These are phyloP conservation scores for Tripidium arundinaceum DNA, from an alignment of 202 grass and related monocot species.

Conservation along the genomic window DNA sequence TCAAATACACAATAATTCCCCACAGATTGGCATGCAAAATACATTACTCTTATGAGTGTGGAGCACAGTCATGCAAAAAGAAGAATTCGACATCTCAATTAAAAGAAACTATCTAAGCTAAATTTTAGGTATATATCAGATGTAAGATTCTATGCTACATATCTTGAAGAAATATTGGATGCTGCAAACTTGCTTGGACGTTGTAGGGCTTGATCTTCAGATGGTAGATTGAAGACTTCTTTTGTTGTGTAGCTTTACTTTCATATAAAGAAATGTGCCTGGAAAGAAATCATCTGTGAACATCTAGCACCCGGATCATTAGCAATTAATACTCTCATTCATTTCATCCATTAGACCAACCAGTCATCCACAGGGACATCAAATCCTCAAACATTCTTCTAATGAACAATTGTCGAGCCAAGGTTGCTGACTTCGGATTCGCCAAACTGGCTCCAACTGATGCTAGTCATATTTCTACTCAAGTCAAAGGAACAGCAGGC, in stretches of 20 bases:
- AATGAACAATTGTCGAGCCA: constrained; percentile 60
- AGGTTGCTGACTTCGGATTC: constrained; percentile 95
- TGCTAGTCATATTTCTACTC: constrained; percentile 63
- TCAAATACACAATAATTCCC: no score
- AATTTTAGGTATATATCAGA: no score
- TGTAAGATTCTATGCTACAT: no score
- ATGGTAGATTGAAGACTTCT: neutral
- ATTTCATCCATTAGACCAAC: constrained; percentile 51
- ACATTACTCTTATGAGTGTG: no score
- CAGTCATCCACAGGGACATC: constrained; percentile 91
- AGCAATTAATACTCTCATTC: neutral
- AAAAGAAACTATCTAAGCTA: no score
- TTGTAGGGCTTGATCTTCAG: no score
- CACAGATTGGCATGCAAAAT: no score
- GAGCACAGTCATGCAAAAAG: no score
- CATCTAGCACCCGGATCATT: neutral
- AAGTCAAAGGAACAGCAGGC: constrained; percentile 93
- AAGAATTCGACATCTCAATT: no score
- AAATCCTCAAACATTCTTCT: constrained; percentile 96
- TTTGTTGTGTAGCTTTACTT: neutral
- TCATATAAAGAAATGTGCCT: neutral
- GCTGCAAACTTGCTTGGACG: no score
- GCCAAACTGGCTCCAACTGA: constrained; percentile 59
- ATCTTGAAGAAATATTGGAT: no score
- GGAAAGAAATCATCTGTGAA: constrained; percentile 1